A percentile compares a stretch with the other conserved stretches of the same genome.
Evolutionary conservation across 2,329 filamentous ascomycete genomes (phyloP).

Genomic region (Aspergillus thermomutatus): DNA sequence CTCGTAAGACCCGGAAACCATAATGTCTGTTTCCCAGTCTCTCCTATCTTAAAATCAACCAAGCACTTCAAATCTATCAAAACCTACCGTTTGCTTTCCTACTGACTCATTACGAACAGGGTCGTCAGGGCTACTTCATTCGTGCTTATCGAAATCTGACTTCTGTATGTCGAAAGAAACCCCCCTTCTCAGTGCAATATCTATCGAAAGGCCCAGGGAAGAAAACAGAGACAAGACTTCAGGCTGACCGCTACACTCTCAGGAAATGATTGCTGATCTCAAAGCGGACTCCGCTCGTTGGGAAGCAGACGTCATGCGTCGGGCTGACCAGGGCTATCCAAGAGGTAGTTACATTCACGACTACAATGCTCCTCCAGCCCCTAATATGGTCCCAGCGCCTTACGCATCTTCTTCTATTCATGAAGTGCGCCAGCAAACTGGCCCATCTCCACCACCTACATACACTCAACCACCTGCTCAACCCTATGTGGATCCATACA

Average conservation of each 20-base stretch:
- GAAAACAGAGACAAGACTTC: constrained; percentile 3
- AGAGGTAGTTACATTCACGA: constrained; percentile 42
- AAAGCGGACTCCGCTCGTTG: constrained; percentile 53
- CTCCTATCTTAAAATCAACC: constrained; percentile 5
- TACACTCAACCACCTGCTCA: constrained; percentile 34
- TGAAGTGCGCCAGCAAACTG: constrained; percentile 36
- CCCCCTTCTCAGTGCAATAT: constrained; percentile 9
- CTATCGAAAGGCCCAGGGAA: not conserved
- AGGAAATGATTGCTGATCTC: constrained; percentile 56
- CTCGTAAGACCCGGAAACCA: constrained; percentile 71
- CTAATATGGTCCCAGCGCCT: constrained; percentile 36
- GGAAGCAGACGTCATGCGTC: constrained; percentile 43
- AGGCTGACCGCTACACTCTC: constrained; percentile 20
- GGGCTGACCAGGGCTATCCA: constrained; percentile 39
- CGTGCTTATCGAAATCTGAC: constrained; percentile 76
- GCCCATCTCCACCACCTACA: constrained; percentile 35
- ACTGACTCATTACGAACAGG: constrained; percentile 48
- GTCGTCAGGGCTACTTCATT: constrained; percentile 71
- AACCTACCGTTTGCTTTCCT: constrained; percentile 8
- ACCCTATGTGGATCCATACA: constrained; percentile 35
- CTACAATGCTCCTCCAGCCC: constrained; percentile 32
- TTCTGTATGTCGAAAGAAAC: constrained; percentile 54
- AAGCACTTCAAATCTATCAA: not conserved
- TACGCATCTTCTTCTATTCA: constrained; percentile 37
- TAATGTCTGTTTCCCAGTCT: constrained; percentile 55